Evolutionary conservation across 805 yeast genomes (phyloP).

Genomic region (Kuraishia piskuri): DNA sequence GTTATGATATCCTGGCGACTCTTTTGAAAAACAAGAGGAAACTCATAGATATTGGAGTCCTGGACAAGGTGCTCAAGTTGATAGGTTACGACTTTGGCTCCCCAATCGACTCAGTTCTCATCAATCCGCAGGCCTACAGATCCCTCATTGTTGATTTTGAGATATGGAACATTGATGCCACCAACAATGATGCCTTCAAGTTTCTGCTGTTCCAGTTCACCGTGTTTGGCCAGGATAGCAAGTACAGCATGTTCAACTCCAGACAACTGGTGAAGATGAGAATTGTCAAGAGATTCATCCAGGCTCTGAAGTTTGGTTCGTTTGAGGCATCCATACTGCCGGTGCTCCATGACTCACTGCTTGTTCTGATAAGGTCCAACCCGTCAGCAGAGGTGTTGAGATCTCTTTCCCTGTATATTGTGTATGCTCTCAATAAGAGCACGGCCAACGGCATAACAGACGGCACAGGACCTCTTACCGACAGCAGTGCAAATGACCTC

Average conservation of each 20-base stretch:
- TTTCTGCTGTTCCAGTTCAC: conserved; percentile 51
- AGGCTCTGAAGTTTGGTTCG: conserved; percentile 34
- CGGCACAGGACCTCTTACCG: neutral
- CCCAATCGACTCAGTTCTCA: conserved; percentile 48
- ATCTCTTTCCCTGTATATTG: conserved; percentile 41
- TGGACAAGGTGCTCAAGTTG: conserved; percentile 39
- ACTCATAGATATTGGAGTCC: conserved; percentile 29
- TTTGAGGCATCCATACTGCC: conserved; percentile 29
- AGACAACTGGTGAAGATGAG: conserved; percentile 44
- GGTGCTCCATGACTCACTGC: conserved; percentile 28
- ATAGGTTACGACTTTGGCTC: conserved; percentile 47
- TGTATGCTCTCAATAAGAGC: conserved; percentile 31
- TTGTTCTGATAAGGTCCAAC: conserved; percentile 33
- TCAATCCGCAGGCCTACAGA: conserved; percentile 48
- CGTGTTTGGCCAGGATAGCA: conserved; percentile 45
- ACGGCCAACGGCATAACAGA: neutral
- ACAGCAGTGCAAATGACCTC: conserved; percentile 1
- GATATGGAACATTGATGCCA: conserved; percentile 34
- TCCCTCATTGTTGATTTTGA: conserved; percentile 55
- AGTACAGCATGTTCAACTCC: conserved; percentile 40
- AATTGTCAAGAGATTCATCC: conserved; percentile 34
- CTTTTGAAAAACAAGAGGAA: conserved; percentile 39
- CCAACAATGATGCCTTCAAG: conserved; percentile 33
- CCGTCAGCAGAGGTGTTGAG: conserved; percentile 47
- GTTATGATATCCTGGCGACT: conserved; percentile 51